Conservation (phyloP, 1,139 yeast genomes). For the Arxiozyma slooffiae region DNA sequence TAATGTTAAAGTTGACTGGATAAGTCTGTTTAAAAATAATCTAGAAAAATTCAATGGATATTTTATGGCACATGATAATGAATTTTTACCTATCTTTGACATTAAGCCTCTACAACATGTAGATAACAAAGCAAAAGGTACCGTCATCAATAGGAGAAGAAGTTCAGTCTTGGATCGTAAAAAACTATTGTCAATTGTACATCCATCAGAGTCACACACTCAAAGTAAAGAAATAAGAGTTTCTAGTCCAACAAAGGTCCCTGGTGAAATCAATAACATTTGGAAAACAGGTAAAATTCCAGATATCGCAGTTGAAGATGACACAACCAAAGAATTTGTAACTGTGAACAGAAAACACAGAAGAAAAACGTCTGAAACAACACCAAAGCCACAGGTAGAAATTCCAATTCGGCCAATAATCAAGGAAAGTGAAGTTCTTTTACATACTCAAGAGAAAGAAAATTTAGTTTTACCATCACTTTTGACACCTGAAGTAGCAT, state of each 20-base stretch:
- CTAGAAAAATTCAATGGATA: constrained; percentile 37
- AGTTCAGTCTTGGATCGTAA: constrained; percentile 2
- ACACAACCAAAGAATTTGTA: constrained; percentile 11
- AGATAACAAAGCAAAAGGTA: not conserved
- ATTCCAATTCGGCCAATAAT: not conserved
- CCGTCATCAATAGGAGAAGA: constrained; percentile 2
- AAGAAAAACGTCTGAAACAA: constrained; percentile 4
- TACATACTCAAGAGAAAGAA: constrained; percentile 6
- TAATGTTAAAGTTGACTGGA: constrained; percentile 15
- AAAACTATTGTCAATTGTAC: not conserved
- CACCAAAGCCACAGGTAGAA: not conserved
- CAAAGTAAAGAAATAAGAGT: not conserved
- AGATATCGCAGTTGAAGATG: constrained; percentile 11
- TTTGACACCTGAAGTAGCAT: constrained; percentile 4
- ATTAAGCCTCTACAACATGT: constrained; percentile 9
- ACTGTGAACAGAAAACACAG: constrained; percentile 15
- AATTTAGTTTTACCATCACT: constrained; percentile 14
- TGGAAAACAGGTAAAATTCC: constrained; percentile 3
- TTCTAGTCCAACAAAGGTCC: not conserved
- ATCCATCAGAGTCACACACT: constrained; percentile 1
- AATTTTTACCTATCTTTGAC: constrained; percentile 45
- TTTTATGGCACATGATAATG: constrained; percentile 39
- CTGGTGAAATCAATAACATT: not conserved
- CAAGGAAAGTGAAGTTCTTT: constrained; percentile 5
- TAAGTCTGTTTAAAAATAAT: constrained; percentile 30